Conservation (phyloP, 2,329 filamentous ascomycete species). For the Beauveria rudraprayagi region DNA sequence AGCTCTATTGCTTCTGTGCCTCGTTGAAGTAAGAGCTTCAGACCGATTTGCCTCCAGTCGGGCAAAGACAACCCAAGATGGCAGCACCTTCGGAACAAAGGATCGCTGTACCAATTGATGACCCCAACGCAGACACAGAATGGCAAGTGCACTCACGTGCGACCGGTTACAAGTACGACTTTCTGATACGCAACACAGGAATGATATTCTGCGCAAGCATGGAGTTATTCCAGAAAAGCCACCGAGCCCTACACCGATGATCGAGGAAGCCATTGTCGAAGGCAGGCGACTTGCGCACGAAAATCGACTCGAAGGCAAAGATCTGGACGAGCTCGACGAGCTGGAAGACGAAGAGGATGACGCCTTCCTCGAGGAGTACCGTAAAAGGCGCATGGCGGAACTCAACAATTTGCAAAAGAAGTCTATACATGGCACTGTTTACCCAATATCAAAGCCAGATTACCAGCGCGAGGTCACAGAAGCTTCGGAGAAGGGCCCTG, state of each 20-base stretch:
- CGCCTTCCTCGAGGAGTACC: slow-evolving; percentile 78
- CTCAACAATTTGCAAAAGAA: slow-evolving; percentile 66
- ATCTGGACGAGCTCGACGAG: slow-evolving; percentile 85
- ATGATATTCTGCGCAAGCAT: slow-evolving; percentile 95
- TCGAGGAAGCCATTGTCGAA: slow-evolving; percentile 86
- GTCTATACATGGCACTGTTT: slow-evolving; percentile 80
- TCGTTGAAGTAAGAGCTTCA: not conserved
- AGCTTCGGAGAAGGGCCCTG: slow-evolving; percentile 61
- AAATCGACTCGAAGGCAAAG: slow-evolving; percentile 87
- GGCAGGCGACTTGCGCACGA: slow-evolving; percentile 79
- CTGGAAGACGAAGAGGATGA: slow-evolving; percentile 96
- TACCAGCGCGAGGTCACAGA: slow-evolving; percentile 89
- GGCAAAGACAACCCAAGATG: slow-evolving; percentile 32
- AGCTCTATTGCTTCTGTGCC: not conserved
- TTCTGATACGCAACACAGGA: slow-evolving; percentile 48
- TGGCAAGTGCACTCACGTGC: slow-evolving; percentile 51
- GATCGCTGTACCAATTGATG: slow-evolving; percentile 77
- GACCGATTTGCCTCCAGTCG: not conserved
- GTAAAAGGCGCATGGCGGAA: slow-evolving; percentile 80
- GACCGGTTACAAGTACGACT: not conserved
- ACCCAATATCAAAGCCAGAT: slow-evolving; percentile 89
- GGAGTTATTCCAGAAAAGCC: slow-evolving; percentile 97
- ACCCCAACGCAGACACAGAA: slow-evolving; percentile 96
- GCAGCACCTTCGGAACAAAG: slow-evolving; percentile 55
- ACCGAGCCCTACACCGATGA: slow-evolving; percentile 88